Conservation (phyloP, 2,329 filamentous ascomycete species). For the Colletotrichum viniferum region DNA sequence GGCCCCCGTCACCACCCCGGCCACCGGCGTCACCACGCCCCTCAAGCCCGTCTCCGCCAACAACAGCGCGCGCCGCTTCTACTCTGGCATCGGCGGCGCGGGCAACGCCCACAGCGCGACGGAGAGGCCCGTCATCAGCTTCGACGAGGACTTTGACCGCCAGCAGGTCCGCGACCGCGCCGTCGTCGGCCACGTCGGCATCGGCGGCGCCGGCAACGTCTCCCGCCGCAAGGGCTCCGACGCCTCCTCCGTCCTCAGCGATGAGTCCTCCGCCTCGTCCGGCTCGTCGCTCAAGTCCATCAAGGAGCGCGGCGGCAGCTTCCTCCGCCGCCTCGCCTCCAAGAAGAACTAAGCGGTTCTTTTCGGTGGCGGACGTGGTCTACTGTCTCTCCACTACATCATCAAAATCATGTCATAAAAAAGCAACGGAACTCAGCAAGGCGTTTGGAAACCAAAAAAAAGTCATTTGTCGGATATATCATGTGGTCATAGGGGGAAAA, state of each 20-base stretch:
- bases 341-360: slow-evolving; percentile 1
- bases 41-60: slow-evolving; percentile 46
- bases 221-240: slow-evolving; percentile 69
- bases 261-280: slow-evolving; percentile 26
- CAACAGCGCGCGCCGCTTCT: slow-evolving; percentile 56
- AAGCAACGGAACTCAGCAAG: not conserved
- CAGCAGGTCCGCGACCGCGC: slow-evolving; percentile 22
- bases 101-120: slow-evolving; percentile 69
- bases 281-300: slow-evolving; percentile 15
- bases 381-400: not conserved
- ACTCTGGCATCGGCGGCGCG: slow-evolving; percentile 69
- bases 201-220: slow-evolving; percentile 58
- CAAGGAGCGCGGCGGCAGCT: slow-evolving; percentile 30
- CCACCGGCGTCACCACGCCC: slow-evolving; percentile 54
- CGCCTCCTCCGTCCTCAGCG: slow-evolving; percentile 53
- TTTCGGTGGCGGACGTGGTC: too few species aligned
- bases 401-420: not conserved
- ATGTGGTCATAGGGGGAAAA: not conserved
- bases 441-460: slow-evolving; percentile 9
- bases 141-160: slow-evolving; percentile 24
- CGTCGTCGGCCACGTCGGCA: slow-evolving; percentile 19
- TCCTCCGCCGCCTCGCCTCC: slow-evolving; percentile 46
- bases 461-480: not conserved
- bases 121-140: slow-evolving; percentile 31
- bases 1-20: slow-evolving; percentile 41